phyloP scores from a whole-genome alignment of 1,284 basidiomycete species.

The Rhodotorula mucilaginosa region DNA sequence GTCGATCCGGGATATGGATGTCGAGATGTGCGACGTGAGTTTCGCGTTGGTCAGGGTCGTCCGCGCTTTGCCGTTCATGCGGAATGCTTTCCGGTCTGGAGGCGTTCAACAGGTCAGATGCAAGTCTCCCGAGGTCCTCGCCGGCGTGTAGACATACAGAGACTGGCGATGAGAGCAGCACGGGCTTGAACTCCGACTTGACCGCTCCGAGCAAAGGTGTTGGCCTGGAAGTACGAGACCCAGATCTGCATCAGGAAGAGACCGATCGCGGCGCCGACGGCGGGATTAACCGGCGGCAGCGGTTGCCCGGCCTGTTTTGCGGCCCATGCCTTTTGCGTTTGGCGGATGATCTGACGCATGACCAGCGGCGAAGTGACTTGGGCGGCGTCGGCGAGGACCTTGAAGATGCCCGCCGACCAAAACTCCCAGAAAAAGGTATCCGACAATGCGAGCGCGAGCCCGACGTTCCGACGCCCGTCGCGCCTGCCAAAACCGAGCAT shows the following conservation, averaged over 20 bases:
- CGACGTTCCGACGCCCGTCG: constrained; percentile 53
- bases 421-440: constrained; percentile 79
- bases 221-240: constrained; percentile 29
- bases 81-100: constrained; percentile 63
- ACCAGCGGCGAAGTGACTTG: constrained; percentile 71
- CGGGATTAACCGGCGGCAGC: constrained; percentile 63
- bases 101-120: constrained; percentile 48
- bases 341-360: constrained; percentile 69
- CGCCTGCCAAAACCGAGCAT: constrained; percentile 26
- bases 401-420: constrained; percentile 60
- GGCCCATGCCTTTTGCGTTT: constrained; percentile 51
- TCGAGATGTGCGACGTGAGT: constrained; percentile 86
- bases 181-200: constrained; percentile 76
- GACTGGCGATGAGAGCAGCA: constrained; percentile 79
- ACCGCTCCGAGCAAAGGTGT: constrained; percentile 50
- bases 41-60: constrained; percentile 75
- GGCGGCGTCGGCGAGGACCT: constrained; percentile 56
- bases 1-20: constrained; percentile 78
- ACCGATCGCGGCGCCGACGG: constrained; percentile 69
- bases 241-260: constrained; percentile 64
- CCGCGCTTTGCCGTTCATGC: constrained; percentile 56
- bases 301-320: constrained; percentile 55
- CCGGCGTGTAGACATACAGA: constrained; percentile 58
- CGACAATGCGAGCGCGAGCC: constrained; percentile 60
- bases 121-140: too few relatives aligned